phyloP scores from a whole-genome alignment of 768 basidiomycete species.

The Tulasnella sp. region DNA sequence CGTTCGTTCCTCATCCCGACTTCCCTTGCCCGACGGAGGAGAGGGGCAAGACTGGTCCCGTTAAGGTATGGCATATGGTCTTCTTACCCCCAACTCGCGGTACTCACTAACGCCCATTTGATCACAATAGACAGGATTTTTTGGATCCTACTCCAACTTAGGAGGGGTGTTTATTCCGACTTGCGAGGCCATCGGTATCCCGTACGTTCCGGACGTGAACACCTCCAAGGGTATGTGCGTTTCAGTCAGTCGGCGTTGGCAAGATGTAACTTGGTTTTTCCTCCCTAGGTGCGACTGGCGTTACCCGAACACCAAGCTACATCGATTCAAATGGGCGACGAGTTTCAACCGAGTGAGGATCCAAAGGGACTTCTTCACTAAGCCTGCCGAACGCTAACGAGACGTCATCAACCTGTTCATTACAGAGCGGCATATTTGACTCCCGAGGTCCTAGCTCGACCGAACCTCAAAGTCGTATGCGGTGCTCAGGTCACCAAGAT shows the following conservation, averaged over 20 bases:
- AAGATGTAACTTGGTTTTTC: no score
- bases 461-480: constrained; percentile 36
- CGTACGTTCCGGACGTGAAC: no score
- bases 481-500: constrained; percentile 36
- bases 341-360: constrained; percentile 30
- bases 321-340: constrained; percentile 34
- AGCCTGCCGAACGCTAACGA: no score
- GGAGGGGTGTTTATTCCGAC: constrained; percentile 24
- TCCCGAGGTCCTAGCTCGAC: constrained; percentile 34
- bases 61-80: constrained; percentile 18
- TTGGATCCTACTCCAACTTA: constrained; percentile 14
- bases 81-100: no score
- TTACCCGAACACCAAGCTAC: constrained; percentile 30
- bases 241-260: no score
- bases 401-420: neutral
- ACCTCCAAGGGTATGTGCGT: no score
- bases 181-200: no score
- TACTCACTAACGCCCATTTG: neutral
- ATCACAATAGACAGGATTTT: constrained; percentile 29
- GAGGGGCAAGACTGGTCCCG: constrained; percentile 14
- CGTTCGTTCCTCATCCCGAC: constrained; percentile 28
- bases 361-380: no score
- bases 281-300: constrained; percentile 1
- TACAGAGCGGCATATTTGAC: constrained; percentile 36
- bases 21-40: no score